Conservation (phyloP, 176 grass and related monocot genomes). For the Cenchrus fungigraminus region DNA sequence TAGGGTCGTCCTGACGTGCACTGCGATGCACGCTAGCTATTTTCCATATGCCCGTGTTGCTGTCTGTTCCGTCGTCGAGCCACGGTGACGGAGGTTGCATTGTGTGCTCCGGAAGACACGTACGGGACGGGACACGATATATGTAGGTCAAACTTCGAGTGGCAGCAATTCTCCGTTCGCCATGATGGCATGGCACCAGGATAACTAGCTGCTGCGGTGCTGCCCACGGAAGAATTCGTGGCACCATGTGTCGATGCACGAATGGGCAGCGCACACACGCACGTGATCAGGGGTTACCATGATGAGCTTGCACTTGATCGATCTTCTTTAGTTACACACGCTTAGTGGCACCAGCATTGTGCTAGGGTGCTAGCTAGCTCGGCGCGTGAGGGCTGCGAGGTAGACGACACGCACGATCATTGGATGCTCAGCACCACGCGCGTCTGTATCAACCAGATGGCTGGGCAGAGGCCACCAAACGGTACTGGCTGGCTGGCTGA, state of each 20-base stretch:
- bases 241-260: neutral
- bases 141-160: constrained; percentile 5
- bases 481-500: too few species aligned
- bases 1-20: neutral
- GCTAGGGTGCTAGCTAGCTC: too few species aligned
- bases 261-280: neutral
- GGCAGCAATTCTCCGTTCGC: neutral
- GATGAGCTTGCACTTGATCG: neutral
- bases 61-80: neutral
- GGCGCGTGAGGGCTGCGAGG: neutral
- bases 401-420: neutral
- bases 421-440: neutral
- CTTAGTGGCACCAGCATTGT: too few species aligned
- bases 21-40: neutral
- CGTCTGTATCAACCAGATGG: neutral
- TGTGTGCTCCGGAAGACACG: constrained; percentile 36
- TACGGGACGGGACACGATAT: neutral
- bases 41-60: neutral
- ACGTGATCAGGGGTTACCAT: neutral
- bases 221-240: neutral
- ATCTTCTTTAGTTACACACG: too few species aligned
- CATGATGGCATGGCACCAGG: neutral
- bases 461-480: neutral
- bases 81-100: too few species aligned
- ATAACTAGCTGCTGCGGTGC: neutral